Conservation (phyloP, 2,329 filamentous ascomycete species). For the Pestalotiopsis sp. region DNA sequence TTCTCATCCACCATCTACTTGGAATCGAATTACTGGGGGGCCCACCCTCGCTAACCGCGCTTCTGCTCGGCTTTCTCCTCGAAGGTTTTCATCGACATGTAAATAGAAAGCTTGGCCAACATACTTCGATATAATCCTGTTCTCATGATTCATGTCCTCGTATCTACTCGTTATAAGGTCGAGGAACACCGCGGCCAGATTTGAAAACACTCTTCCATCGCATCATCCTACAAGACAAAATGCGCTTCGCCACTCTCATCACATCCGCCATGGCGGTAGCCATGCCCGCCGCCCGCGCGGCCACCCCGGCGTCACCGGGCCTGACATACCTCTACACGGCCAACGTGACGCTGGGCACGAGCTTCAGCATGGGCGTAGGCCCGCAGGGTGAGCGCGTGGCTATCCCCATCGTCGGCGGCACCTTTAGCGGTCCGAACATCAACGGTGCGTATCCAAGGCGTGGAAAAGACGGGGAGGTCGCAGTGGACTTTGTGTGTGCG, state of each 20-base stretch:
- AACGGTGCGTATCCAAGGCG: background rate
- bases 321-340: constrained; percentile 30
- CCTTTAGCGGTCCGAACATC: constrained; percentile 28
- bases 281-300: background rate
- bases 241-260: background rate
- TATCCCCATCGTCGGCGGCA: constrained; percentile 31
- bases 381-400: constrained; percentile 25
- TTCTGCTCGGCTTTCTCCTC: too few species aligned
- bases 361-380: constrained; percentile 25
- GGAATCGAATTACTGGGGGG: background rate
- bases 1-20: background rate
- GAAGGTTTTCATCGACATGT: too few species aligned
- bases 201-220: too few species aligned
- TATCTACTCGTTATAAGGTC: too few species aligned
- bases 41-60: too few species aligned
- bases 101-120: too few species aligned
- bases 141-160: too few species aligned
- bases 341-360: constrained; percentile 26
- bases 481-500: background rate
- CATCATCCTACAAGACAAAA: background rate
- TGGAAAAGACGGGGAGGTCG: background rate
- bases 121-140: too few species aligned
- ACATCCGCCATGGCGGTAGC: background rate
- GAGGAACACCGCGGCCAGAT: too few species aligned
- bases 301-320: constrained; percentile 19